Percentiles rank a stretch among this genome's conserved stretches.
phyloP scores from a whole-genome alignment of 176 grass and related monocot genomes.

The Oryza punctata region DNA sequence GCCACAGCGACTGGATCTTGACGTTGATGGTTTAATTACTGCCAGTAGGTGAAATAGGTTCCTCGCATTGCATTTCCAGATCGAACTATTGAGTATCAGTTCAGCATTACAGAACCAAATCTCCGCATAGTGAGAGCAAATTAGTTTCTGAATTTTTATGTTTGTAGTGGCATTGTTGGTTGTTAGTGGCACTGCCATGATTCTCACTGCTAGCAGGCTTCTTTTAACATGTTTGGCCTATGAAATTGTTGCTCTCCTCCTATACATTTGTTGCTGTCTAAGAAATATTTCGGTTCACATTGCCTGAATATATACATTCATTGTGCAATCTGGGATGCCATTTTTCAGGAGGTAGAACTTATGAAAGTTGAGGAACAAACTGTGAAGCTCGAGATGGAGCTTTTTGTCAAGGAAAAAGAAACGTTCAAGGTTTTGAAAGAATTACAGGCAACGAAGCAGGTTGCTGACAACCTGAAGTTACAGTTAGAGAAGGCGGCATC shows the following conservation, averaged over 20 bases:
- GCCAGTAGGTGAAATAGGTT: not conserved
- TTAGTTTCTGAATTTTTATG: not conserved
- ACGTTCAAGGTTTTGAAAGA: constrained; percentile 88
- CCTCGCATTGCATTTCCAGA: not conserved
- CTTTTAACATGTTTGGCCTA: not conserved
- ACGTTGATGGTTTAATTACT: not conserved
- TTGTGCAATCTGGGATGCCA: constrained; percentile 5
- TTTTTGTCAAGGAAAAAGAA: constrained; percentile 92
- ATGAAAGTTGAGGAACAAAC: constrained; percentile 97
- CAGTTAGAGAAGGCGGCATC: constrained; percentile 56
- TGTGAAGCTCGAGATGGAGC: constrained; percentile 97
- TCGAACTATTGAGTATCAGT: not conserved
- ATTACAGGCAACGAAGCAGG: constrained; percentile 69
- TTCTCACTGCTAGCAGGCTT: not conserved
- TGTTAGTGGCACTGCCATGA: not conserved
- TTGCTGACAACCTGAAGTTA: constrained; percentile 67
- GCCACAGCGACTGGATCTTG: constrained; percentile 21
- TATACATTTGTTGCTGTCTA: not conserved
- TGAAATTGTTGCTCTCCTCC: constrained; percentile 2
- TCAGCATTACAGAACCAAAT: not conserved
- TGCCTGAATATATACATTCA: constrained; percentile 2
- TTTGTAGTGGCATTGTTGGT: not conserved
- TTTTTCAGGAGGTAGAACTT: constrained; percentile 85
- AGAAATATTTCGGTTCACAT: constrained; percentile 8
- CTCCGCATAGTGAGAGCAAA: not conserved